phyloP scores from a whole-genome alignment of 306 rosid genomes.

The Trifolium fragiferum region DNA sequence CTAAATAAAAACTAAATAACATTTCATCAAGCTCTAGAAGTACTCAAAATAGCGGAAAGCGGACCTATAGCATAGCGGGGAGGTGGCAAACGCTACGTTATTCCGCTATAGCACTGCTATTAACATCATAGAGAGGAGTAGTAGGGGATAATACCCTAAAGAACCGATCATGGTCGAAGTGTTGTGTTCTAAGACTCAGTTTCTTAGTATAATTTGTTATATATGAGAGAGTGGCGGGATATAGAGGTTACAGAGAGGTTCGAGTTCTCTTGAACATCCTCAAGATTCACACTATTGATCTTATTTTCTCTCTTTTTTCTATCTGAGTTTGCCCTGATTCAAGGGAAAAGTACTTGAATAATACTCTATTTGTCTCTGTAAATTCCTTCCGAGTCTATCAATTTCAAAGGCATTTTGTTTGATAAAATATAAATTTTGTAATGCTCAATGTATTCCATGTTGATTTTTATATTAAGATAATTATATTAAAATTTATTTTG shows the following conservation, averaged over 20 bases:
- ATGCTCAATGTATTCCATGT: constrained; percentile 36
- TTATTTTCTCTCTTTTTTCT: background rate
- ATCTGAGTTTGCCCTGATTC: background rate
- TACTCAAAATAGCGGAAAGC: no score
- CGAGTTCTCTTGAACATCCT: background rate
- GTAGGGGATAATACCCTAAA: constrained; percentile 29
- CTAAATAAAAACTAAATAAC: no score
- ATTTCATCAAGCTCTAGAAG: no score
- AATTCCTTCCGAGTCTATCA: constrained; percentile 14
- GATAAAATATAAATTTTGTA: constrained; percentile 34
- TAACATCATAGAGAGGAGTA: no score
- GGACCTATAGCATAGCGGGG: no score
- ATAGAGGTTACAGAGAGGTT: background rate
- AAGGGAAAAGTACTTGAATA: background rate
- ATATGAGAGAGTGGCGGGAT: background rate
- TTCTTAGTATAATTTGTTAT: background rate
- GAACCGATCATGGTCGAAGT: background rate
- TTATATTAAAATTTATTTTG: constrained; percentile 10
- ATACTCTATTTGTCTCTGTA: background rate
- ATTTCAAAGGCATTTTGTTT: constrained; percentile 25
- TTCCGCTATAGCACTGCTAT: no score
- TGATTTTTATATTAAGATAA: background rate
- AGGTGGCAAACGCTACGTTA: no score
- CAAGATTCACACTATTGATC: background rate
- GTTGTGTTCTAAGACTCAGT: background rate